phyloP scores from a whole-genome alignment of 495 filamentous ascomycete species.

The Friedmanniomyces simplex region DNA sequence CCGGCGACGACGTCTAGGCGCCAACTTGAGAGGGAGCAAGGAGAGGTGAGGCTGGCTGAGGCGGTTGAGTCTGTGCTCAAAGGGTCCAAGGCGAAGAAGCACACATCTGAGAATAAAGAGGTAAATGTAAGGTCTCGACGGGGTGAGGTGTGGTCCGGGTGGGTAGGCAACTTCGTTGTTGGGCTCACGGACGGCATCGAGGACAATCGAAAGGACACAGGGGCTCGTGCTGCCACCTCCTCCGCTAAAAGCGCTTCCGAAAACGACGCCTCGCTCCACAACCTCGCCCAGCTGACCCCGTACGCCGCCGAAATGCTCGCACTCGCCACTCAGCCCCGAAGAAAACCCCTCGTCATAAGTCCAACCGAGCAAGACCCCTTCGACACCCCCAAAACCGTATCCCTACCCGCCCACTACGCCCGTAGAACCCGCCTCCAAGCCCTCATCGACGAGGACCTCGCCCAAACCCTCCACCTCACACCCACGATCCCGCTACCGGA shows the following conservation, averaged over 20 bases:
- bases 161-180: constrained; percentile 12
- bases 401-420: background rate
- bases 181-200: background rate
- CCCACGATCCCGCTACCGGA: background rate
- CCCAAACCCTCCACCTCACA: background rate
- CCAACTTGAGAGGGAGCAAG: background rate
- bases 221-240: background rate
- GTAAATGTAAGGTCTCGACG: background rate
- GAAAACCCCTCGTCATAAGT: background rate
- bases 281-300: background rate
- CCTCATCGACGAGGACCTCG: background rate
- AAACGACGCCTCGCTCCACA: background rate
- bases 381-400: background rate
- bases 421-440: background rate
- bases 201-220: background rate
- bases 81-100: background rate
- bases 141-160: constrained; percentile 1
- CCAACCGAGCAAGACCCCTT: background rate
- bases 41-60: background rate
- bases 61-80: background rate
- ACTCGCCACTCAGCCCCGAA: background rate
- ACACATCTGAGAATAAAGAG: no score
- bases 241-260: background rate
- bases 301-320: background rate
- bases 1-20: background rate